Conservation (phyloP, 176 grass and related monocot species). For the Luzula sylvatica region DNA sequence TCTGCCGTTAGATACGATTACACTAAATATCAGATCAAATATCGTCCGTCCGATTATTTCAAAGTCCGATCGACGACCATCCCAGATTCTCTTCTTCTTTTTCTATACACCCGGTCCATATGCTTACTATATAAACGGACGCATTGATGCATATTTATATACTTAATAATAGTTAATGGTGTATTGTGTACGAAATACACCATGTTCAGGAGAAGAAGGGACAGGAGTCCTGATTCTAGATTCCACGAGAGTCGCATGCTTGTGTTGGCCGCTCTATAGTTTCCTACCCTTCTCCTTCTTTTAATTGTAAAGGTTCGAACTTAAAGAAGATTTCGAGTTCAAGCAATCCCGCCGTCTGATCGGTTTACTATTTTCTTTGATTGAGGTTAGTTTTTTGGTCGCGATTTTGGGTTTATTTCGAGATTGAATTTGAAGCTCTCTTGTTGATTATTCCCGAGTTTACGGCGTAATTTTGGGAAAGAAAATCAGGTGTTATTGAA, state of each 20-base stretch:
- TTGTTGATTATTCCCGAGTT: no score
- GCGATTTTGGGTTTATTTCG: no score
- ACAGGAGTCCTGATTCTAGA: not conserved
- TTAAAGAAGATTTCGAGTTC: not conserved
- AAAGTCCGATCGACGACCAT: not conserved
- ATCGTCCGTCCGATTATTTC: not conserved
- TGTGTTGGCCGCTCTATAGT: not conserved
- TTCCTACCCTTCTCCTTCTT: not conserved
- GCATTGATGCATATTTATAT: no score
- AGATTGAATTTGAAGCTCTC: no score
- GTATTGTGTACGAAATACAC: not conserved
- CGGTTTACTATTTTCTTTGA: no score
- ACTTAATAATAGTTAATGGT: not conserved
- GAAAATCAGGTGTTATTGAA: no score
- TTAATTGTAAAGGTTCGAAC: not conserved
- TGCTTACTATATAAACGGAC: not conserved
- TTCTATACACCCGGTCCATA: not conserved
- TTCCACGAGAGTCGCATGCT: not conserved
- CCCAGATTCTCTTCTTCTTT: not conserved
- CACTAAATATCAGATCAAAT: not conserved
- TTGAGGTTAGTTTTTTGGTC: no score
- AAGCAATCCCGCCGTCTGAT: no score
- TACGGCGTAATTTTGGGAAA: no score
- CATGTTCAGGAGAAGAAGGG: not conserved
- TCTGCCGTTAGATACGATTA: not conserved